Evolutionary conservation across 2,329 filamentous ascomycete genomes (phyloP).

Genomic region (Apiospora malaysiana): DNA sequence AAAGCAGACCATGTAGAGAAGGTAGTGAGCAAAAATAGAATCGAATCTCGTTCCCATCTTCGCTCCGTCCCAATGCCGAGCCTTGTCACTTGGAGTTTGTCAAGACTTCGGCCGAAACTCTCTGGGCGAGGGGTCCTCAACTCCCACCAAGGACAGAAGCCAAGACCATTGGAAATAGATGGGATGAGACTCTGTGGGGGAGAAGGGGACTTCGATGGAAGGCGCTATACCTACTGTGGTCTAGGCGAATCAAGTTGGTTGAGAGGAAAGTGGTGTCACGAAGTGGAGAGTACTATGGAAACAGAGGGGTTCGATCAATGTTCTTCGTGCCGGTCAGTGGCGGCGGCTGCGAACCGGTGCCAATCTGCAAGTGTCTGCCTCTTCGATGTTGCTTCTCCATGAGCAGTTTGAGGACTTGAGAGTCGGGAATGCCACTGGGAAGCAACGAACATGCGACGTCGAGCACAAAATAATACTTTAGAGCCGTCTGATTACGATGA

Average conservation of each 20-base stretch:
- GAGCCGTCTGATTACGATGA: neutral
- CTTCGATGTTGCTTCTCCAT: neutral
- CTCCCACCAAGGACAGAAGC: constrained; percentile 1
- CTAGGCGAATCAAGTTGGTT: constrained; percentile 19
- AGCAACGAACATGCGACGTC: neutral
- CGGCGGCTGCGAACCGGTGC: neutral
- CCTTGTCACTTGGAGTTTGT: neutral
- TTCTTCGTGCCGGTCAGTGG: neutral
- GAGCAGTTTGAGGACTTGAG: neutral
- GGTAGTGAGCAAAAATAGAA: neutral
- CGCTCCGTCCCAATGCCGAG: neutral
- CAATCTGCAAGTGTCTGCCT: neutral
- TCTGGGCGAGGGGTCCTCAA: constrained; percentile 8
- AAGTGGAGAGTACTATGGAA: constrained; percentile 9
- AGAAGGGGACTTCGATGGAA: neutral
- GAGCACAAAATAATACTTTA: neutral
- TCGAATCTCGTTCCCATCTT: neutral
- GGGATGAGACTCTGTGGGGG: constrained; percentile 20
- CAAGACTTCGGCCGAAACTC: constrained; percentile 8
- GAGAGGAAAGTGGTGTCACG: constrained; percentile 20
- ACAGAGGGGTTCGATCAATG: constrained; percentile 2
- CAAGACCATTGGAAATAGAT: constrained; percentile 1
- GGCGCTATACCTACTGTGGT: neutral
- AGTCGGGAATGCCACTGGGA: neutral
- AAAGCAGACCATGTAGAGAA: neutral